These are phyloP conservation scores for Exophiala sideris DNA, from an alignment of 2,329 filamentous ascomycete genomes.

Conservation along the genomic window DNA sequence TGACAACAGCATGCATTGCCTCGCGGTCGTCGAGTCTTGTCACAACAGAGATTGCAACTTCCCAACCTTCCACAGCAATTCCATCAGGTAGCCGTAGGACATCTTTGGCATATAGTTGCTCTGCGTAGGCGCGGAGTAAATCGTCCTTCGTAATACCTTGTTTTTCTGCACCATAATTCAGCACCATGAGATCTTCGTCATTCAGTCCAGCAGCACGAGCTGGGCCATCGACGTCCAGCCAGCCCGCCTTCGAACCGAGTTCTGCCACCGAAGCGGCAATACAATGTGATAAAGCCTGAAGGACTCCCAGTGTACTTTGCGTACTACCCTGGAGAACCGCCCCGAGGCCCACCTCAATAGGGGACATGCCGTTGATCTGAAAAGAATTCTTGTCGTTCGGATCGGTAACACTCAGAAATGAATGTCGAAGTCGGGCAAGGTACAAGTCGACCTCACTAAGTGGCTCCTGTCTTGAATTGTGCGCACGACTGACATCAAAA, in stretches of 20 bases:
- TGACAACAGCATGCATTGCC: constrained; percentile 69
- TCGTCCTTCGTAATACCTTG: constrained; percentile 71
- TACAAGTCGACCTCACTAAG: constrained; percentile 59
- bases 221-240: constrained; percentile 57
- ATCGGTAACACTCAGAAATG: constrained; percentile 64
- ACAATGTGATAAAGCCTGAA: constrained; percentile 77
- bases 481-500: constrained; percentile 44
- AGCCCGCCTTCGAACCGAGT: constrained; percentile 76
- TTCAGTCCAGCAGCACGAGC: constrained; percentile 61
- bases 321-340: constrained; percentile 79
- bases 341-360: constrained; percentile 76
- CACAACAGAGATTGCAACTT: constrained; percentile 78
- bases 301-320: constrained; percentile 68
- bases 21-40: constrained; percentile 73
- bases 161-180: constrained; percentile 66
- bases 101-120: constrained; percentile 50
- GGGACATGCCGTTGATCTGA: constrained; percentile 69
- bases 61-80: constrained; percentile 70
- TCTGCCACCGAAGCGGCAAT: constrained; percentile 76
- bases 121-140: constrained; percentile 72
- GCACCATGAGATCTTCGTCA: constrained; percentile 77
- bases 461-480: constrained; percentile 30
- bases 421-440: constrained; percentile 66
- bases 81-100: constrained; percentile 33
- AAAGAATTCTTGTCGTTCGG: constrained; percentile 61